Conservation (phyloP, 2,329 filamentous ascomycete species). For the Claviceps sp. region DNA sequence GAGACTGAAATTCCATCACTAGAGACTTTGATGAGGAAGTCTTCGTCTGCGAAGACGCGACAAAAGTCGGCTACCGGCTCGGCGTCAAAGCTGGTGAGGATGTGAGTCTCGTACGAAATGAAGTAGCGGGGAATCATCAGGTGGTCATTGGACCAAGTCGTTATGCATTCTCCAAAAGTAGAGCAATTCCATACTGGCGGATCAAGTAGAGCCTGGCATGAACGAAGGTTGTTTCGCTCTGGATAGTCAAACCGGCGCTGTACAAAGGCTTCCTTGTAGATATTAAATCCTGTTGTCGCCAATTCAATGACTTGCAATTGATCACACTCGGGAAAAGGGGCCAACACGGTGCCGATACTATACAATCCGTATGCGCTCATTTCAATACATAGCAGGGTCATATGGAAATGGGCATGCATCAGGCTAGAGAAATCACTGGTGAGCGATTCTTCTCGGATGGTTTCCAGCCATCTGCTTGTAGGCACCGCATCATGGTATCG, state of each 20-base stretch:
- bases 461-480: not conserved
- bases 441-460: not conserved
- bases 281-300: slow-evolving; percentile 1
- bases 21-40: slow-evolving; percentile 1
- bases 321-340: not conserved
- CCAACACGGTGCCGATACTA: not conserved
- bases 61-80: not conserved
- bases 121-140: not conserved
- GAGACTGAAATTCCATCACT: not conserved
- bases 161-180: not conserved
- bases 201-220: not conserved
- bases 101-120: not conserved
- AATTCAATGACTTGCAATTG: not conserved
- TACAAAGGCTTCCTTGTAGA: slow-evolving; percentile 3
- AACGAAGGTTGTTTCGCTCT: not conserved
- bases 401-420: not conserved
- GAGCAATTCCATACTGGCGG: too few relatives aligned
- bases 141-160: not conserved
- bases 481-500: not conserved
- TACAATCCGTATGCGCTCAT: slow-evolving; percentile 4
- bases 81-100: too few relatives aligned
- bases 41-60: slow-evolving; percentile 1
- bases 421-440: too few relatives aligned
- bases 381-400: not conserved
- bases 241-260: not conserved